These are phyloP conservation scores for Peltaster fructicola DNA, from an alignment of 2,329 filamentous ascomycete species.

Conservation along the genomic window DNA sequence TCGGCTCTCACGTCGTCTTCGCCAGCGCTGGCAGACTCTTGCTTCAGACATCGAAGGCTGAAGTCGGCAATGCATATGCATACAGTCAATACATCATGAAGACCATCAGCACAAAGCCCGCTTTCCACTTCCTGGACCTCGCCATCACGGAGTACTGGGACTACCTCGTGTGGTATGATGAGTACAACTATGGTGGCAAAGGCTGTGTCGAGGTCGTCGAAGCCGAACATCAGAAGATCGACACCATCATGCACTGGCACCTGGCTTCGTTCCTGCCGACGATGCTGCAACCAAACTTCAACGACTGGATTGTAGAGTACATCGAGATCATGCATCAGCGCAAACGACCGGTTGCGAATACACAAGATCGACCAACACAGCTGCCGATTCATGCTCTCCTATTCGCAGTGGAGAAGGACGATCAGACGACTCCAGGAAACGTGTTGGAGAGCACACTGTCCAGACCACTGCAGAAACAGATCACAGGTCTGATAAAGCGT, in stretches of 20 bases:
- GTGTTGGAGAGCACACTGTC: slow-evolving; percentile 71
- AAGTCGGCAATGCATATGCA: slow-evolving; percentile 89
- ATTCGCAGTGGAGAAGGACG: slow-evolving; percentile 36
- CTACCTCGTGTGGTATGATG: slow-evolving; percentile 96
- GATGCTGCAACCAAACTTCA: slow-evolving; percentile 67
- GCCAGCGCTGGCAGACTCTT: slow-evolving; percentile 78
- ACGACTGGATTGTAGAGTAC: slow-evolving; percentile 88
- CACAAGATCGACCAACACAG: slow-evolving; percentile 41
- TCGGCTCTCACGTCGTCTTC: slow-evolving; percentile 91
- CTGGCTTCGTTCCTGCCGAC: slow-evolving; percentile 73
- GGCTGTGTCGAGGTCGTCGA: slow-evolving; percentile 68
- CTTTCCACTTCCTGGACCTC: slow-evolving; percentile 94
- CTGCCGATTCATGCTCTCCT: slow-evolving; percentile 39
- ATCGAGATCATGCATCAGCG: slow-evolving; percentile 82
- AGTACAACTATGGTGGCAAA: slow-evolving; percentile 96
- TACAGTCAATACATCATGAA: slow-evolving; percentile 97
- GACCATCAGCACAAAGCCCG: slow-evolving; percentile 83
- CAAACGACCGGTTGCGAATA: slow-evolving; percentile 40
- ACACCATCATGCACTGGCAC: slow-evolving; percentile 98
- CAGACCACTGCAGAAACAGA: slow-evolving; percentile 78
- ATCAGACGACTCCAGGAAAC: slow-evolving; percentile 37
- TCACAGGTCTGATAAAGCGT: slow-evolving; percentile 60
- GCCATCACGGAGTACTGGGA: slow-evolving; percentile 99
- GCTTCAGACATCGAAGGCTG: slow-evolving; percentile 87
- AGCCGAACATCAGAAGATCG: slow-evolving; percentile 59